Evolutionary conservation across 306 rosid species (phyloP).

Genomic region (Casuarina equisetifolia): DNA sequence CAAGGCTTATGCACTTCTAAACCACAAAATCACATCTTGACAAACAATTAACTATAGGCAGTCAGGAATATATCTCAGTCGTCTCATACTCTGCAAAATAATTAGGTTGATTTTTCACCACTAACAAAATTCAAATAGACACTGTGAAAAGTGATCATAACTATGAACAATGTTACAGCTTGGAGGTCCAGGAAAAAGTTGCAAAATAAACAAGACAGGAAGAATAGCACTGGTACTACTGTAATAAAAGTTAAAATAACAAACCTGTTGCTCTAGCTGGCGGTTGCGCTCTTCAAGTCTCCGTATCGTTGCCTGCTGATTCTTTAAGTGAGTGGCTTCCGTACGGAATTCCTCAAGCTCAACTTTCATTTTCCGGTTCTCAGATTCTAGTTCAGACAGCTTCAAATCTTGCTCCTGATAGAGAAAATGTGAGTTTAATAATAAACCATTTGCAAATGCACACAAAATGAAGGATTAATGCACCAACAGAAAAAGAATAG

Average conservation of each 20-base stretch:
- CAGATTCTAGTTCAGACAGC: conserved; percentile 85
- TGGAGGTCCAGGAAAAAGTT: background rate
- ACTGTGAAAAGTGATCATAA: background rate
- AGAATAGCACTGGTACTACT: conserved; percentile 2
- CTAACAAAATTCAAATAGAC: background rate
- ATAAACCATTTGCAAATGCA: background rate
- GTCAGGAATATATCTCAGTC: background rate
- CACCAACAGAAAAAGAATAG: conserved; percentile 15
- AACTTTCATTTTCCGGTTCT: conserved; percentile 95
- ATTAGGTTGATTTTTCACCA: background rate
- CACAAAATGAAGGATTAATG: conserved; percentile 8
- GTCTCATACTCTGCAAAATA: background rate
- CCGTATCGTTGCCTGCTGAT: conserved; percentile 98
- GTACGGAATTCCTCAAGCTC: conserved; percentile 99
- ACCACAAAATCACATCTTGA: background rate
- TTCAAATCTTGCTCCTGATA: conserved; percentile 88
- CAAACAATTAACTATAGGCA: background rate
- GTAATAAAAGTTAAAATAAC: conserved; percentile 29
- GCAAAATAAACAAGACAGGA: no score
- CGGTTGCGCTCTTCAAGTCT: conserved; percentile 95
- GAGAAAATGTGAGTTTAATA: conserved; percentile 11
- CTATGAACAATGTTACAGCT: background rate
- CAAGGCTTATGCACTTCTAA: background rate
- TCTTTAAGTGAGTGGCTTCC: conserved; percentile 94
- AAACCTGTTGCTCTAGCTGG: conserved; percentile 94